Base-by-base conservation (phyloP, 176 grass and related monocot species). In the Rhynchospora breviuscula region DNA sequence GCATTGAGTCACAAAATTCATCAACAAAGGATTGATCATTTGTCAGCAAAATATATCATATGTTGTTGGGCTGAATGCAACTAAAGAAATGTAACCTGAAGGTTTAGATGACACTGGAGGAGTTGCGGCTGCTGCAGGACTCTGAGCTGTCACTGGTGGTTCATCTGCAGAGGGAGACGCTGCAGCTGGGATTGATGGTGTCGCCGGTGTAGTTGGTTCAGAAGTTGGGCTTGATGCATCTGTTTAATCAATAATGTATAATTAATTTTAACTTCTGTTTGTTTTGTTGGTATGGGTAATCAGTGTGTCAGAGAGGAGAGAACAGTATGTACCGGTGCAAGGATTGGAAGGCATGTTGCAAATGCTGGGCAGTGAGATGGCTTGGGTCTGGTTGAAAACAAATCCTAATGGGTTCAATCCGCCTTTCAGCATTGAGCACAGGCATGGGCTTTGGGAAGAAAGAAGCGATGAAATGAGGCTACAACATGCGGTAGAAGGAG, bases 311-410 rank as follows among this genome's bases (percentile, higher is more conserved):
- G 35, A 40, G 2, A 40, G 35, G 13, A 31, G 52, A 26, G 2
- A 59, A 61, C 2, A 58, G 13, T 22, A 43, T 21, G 43, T 90
- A 95, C 93, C 90, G 0, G 89, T 79, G 90, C 93, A 95, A 17
- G 89, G 90, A 65, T 87, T 78, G 53, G n/a, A 84, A 63, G 88
- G 86, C 79, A 95, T 85, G 84, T 94, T 89, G 87, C 95, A 98
- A 71, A 90, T 83, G 87, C 90, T 92, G 29, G 95, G 95, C 62
- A 98, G 75, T 12, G 63, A 53, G 43, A 89, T 10, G 82, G 74
- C 67, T 88, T 92, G 95, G n/a, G 87, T 91, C 79, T 94, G 95
- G 78, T 91, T 87, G 61, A 93, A 69, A 67, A 91, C 11, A 25
- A 88, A 33, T 1, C 92, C 92, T 48, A 98, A 33, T 7, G 87